Base-by-base conservation (phyloP, 1,284 basidiomycete species). In the Cryptococcus floricola region DNA sequence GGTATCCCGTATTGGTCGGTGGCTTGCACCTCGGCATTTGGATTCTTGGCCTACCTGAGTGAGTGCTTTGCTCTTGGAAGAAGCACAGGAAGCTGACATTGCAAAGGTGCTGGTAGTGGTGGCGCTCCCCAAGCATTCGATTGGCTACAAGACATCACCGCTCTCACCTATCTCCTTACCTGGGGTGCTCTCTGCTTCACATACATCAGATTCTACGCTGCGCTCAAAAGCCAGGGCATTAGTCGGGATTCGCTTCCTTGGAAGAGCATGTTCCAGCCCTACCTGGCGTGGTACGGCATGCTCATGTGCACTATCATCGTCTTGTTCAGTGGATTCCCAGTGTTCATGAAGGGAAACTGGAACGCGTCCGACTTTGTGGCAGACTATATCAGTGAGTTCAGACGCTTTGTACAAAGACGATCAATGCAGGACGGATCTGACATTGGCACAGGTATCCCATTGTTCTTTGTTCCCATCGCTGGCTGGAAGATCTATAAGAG, bases 1-100 rank as follows among this genome's bases (percentile, higher is more conserved):
- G 92, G 92, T 42, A 78, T 94, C 1, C 92, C 92, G 1, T 84
- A 83, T 53, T 77, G 84, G 12, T 82, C 88, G 13, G 79, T 95
- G 52, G 67, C 82, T 2, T 81, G 87, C 64, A 84, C 83, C 64
- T 79, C 85, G 8, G 59, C 77, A 18, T 89, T 93, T 67, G 81
- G 85, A 7, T 68, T 83, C 7, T 83, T 95, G 10, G 83, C 87
- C 3, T 93, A 82, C 75, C 86, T 88, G 82, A 60, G 59, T 34
- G 31, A 34, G 31, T 6, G 23, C 23, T 34, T 1, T 6, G 1
- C 31, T 6, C 10, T 6, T 34, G 6, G 31, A 34, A 34, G 31
- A 6, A 10, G 31, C 10, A 10, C 6, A 10, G 31, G 31, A 34
- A 34, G 31, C 31, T 34, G 31, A 34, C 10, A 34, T 8, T 34